These are phyloP conservation scores for Aspergillus pseudoglaucus DNA, from an alignment of 2,329 filamentous ascomycete genomes.

Conservation along the genomic window DNA sequence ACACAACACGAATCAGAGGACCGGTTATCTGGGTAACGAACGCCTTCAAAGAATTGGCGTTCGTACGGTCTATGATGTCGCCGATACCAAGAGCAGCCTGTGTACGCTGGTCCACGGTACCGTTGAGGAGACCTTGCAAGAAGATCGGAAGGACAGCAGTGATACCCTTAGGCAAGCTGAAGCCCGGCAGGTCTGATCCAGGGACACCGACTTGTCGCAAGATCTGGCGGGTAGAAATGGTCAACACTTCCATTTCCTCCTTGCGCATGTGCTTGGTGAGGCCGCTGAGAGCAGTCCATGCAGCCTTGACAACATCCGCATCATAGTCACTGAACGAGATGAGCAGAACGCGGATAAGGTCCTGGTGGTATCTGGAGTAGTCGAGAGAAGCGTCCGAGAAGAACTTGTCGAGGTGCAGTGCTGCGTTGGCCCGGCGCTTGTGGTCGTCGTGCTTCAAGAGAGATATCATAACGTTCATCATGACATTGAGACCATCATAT, in stretches of 20 bases:
- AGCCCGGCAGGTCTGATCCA: conserved; percentile 78
- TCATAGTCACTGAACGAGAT: conserved; percentile 90
- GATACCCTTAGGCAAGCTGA: conserved; percentile 89
- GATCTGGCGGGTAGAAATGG: conserved; percentile 76
- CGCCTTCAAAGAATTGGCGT: conserved; percentile 77
- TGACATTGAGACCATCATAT: conserved; percentile 87
- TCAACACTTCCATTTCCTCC: conserved; percentile 95
- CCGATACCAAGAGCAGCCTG: conserved; percentile 89
- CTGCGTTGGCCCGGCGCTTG: conserved; percentile 68
- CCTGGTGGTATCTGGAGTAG: conserved; percentile 92
- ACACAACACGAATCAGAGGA: conserved; percentile 94
- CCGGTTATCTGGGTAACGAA: conserved; percentile 98
- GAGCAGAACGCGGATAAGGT: conserved; percentile 83
- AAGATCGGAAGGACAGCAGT: conserved; percentile 95
- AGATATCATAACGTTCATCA: conserved; percentile 86
- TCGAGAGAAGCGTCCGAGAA: conserved; percentile 75
- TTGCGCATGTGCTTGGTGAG: conserved; percentile 88
- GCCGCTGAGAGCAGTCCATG: conserved; percentile 79
- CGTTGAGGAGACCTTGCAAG: conserved; percentile 95
- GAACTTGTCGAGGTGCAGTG: conserved; percentile 76
- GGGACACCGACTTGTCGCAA: conserved; percentile 83
- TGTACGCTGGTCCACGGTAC: conserved; percentile 82
- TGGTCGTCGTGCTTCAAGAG: conserved; percentile 93
- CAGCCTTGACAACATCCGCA: conserved; percentile 73
- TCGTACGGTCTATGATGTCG: conserved; percentile 90